Conservation (phyloP, 805 yeast species). For the Saccharomycopsis synnaedendra region DNA sequence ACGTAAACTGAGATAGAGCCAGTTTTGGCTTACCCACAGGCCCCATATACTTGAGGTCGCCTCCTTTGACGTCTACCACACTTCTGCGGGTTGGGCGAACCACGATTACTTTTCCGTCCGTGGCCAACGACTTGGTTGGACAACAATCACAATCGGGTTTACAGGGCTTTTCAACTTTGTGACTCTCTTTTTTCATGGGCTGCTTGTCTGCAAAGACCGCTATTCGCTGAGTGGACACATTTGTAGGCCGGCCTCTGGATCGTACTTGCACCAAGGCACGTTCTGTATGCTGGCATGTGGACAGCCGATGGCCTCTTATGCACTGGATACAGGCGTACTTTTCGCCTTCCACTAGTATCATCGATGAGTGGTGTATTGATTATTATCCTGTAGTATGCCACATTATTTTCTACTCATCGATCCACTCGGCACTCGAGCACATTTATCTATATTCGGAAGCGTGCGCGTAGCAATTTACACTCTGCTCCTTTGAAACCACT, state of each 20-base stretch:
- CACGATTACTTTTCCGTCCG: slow-evolving; percentile 14
- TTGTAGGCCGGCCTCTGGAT: slow-evolving; percentile 76
- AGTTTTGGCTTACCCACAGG: not conserved
- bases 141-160: slow-evolving; percentile 1
- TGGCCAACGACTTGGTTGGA: slow-evolving; percentile 13
- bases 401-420: not conserved
- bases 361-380: slow-evolving; percentile 21
- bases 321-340: slow-evolving; percentile 82
- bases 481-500: too few species aligned
- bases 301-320: slow-evolving; percentile 86
- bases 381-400: not conserved
- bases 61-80: slow-evolving; percentile 11
- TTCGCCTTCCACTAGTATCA: slow-evolving; percentile 72
- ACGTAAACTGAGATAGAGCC: slow-evolving; percentile 3
- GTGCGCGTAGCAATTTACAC: too few species aligned
- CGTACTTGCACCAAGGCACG: slow-evolving; percentile 80
- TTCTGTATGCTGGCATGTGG: slow-evolving; percentile 71
- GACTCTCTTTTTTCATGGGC: not conserved
- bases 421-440: too few species aligned
- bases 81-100: slow-evolving; percentile 10
- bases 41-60: slow-evolving; percentile 9
- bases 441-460: too few species aligned
- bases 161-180: not conserved
- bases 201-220: slow-evolving; percentile 11
- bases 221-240: slow-evolving; percentile 7